Base-by-base conservation (phyloP, 2,329 filamentous ascomycete genomes). In the Fusarium acutatum region DNA sequence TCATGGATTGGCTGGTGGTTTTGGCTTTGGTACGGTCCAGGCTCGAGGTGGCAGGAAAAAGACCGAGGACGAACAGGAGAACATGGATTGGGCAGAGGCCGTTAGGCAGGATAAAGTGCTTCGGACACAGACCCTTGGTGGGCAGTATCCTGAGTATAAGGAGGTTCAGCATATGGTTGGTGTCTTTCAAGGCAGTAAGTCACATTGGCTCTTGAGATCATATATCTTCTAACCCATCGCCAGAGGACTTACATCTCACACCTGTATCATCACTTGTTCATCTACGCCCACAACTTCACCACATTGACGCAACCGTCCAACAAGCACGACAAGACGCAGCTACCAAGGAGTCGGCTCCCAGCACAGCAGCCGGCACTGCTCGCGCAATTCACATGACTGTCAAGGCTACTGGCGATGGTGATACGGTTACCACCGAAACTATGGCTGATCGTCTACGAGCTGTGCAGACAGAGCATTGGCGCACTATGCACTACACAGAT, bases 121-220 rank as follows among this genome's bases (percentile, higher is more conserved):
- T 79, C 88, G 90, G 56, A 93, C 90, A 67, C 94, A 97, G 84
- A 97, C 95, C 0, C 86, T 97, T 28, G 95, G 95, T 50, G 96
- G 96, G 0, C 92, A 96, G 81, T 91, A 94, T 69, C 87, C 91
- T 18, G 88, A 90, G 44, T 86, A 90, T 6, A 90, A 91, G 72
- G 89, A 92, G 72, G 92, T 92, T 28, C 92, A 94, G 74, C 97
- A 97, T 84, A 97, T 98, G 91, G 88, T 98, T 56, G 96, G 94
- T 34, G 92, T 95, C n/a, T 98, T 98, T 80, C 90, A 92, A 80
- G 92, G 92, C 58, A 90, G 94, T 96, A 82, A 76, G 90, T 86
- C 28, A 32, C 10, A 49, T 43, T 24, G 40, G 18, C 47, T 28
- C n/a, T 13, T 17, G 26, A 15, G n/a, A 12, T 18, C 17, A 46